phyloP scores from a whole-genome alignment of 176 grass and related monocot species.

The Puccinellia tenuiflora region DNA sequence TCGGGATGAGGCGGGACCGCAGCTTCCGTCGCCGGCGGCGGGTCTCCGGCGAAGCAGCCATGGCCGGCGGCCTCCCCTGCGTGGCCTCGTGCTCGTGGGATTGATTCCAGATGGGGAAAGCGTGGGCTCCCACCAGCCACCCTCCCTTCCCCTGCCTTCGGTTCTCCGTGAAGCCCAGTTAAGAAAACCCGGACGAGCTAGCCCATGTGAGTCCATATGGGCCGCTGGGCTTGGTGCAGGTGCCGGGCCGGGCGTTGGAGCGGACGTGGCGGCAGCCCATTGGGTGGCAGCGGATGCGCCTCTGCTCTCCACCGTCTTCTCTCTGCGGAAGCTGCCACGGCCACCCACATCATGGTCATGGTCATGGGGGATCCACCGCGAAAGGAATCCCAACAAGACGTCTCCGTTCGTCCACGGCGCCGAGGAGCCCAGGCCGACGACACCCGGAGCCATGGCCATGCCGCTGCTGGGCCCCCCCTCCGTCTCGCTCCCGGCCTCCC shows the following conservation, averaged over 20 bases:
- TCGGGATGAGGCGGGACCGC: background rate
- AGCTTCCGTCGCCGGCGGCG: background rate
- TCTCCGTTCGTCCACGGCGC: background rate
- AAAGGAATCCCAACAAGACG: background rate
- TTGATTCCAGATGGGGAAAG: too few species aligned
- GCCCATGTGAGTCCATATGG: background rate
- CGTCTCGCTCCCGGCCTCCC: background rate
- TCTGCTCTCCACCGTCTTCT: background rate
- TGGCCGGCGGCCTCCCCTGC: background rate
- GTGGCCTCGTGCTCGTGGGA: background rate
- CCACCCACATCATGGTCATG: background rate
- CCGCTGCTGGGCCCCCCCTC: background rate
- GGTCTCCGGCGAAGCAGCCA: background rate
- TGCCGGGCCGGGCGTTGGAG: background rate
- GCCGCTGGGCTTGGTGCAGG: background rate
- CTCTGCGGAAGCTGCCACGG: background rate
- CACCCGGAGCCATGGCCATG: conserved; percentile 10
- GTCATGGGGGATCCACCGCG: background rate
- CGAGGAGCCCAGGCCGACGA: background rate
- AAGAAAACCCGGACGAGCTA: too few species aligned
- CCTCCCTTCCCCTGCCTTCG: too few species aligned
- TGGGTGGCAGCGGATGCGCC: conserved; percentile 5
- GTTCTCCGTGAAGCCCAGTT: too few species aligned
- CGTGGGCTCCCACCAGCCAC: too few species aligned
- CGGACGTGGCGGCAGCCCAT: conserved; percentile 1